Evolutionary conservation across 192 early-diverging fungal genomes (phyloP).

Genomic region (Coemansia sp.): DNA sequence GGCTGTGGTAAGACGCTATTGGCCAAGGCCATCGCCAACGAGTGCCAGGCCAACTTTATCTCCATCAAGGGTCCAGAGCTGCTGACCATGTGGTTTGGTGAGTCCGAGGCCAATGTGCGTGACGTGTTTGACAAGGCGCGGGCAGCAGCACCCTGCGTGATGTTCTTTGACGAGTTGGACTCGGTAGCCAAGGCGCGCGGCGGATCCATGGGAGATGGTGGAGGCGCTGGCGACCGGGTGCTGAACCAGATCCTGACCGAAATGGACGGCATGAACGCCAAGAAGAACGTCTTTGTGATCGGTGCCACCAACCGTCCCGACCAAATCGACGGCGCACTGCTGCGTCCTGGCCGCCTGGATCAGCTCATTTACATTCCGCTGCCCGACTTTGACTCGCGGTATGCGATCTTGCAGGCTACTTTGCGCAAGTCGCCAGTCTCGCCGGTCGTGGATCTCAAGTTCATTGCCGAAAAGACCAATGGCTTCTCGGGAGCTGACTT

Average conservation of each 20-base stretch:
- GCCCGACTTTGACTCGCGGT: conserved; percentile 85
- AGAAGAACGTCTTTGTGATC: conserved; percentile 99
- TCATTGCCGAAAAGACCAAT: conserved; percentile 84
- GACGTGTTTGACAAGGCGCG: conserved; percentile 99
- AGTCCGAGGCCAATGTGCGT: conserved; percentile 98
- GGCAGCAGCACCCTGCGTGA: conserved; percentile 96
- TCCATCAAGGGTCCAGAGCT: conserved; percentile 99
- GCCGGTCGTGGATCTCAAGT: conserved; percentile 71
- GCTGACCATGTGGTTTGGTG: conserved; percentile 99
- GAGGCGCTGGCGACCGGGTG: conserved; percentile 95
- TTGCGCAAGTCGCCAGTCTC: conserved; percentile 93
- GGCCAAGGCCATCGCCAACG: conserved; percentile 99
- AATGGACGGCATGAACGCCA: conserved; percentile 99
- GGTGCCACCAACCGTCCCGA: conserved; percentile 99
- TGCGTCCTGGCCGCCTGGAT: conserved; percentile 98
- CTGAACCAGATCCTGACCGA: conserved; percentile 99
- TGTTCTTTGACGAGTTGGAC: conserved; percentile 99
- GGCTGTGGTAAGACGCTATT: conserved; percentile 98
- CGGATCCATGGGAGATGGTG: conserved; percentile 70
- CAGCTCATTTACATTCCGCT: conserved; percentile 98
- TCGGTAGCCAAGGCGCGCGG: conserved; percentile 97
- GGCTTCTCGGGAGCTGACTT: conserved; percentile 98
- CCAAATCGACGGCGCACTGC: conserved; percentile 94
- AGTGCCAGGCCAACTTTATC: conserved; percentile 99
- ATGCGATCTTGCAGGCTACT: conserved; percentile 77